Percentiles rank a stretch among this genome's conserved stretches.
Conservation (phyloP, 1,139 yeast genomes). For the Taiozyma onychis region DNA sequence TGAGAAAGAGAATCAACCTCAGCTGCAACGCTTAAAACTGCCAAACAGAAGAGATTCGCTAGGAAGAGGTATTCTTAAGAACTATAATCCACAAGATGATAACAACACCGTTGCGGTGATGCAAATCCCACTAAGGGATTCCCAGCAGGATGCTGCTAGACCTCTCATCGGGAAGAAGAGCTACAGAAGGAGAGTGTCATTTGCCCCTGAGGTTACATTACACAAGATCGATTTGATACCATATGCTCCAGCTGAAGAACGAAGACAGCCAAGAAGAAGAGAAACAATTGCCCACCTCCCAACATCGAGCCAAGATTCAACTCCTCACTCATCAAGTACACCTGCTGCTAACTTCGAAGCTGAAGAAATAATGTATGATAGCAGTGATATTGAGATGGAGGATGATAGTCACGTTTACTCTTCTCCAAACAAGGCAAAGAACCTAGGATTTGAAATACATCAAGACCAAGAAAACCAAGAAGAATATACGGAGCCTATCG, state of each 20-base stretch:
- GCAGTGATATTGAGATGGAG: slow-evolving; percentile 24
- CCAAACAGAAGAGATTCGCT: slow-evolving; percentile 31
- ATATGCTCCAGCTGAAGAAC: slow-evolving; percentile 19
- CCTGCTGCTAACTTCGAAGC: slow-evolving; percentile 8
- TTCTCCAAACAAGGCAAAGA: slow-evolving; percentile 12
- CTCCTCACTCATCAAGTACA: background rate
- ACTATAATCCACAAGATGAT: slow-evolving; percentile 14
- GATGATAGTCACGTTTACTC: slow-evolving; percentile 19
- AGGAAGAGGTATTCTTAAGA: slow-evolving; percentile 32
- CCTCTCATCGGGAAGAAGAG: slow-evolving; percentile 10
- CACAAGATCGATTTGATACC: slow-evolving; percentile 57
- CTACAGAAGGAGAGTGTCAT: slow-evolving; percentile 52
- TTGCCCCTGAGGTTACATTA: slow-evolving; percentile 72
- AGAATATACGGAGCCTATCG: slow-evolving; percentile 18
- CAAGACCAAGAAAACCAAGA: slow-evolving; percentile 12
- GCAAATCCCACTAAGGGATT: slow-evolving; percentile 20
- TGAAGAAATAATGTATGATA: slow-evolving; percentile 16
- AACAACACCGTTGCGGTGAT: slow-evolving; percentile 27
- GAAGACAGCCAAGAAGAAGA: slow-evolving; percentile 28
- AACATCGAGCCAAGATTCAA: slow-evolving; percentile 1
- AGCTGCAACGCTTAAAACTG: background rate
- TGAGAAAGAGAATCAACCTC: slow-evolving; percentile 12
- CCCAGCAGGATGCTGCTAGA: slow-evolving; percentile 5
- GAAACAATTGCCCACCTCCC: slow-evolving; percentile 32
- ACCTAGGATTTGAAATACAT: slow-evolving; percentile 13